phyloP scores from a whole-genome alignment of 106 monocot species.

The Allium sativum region DNA sequence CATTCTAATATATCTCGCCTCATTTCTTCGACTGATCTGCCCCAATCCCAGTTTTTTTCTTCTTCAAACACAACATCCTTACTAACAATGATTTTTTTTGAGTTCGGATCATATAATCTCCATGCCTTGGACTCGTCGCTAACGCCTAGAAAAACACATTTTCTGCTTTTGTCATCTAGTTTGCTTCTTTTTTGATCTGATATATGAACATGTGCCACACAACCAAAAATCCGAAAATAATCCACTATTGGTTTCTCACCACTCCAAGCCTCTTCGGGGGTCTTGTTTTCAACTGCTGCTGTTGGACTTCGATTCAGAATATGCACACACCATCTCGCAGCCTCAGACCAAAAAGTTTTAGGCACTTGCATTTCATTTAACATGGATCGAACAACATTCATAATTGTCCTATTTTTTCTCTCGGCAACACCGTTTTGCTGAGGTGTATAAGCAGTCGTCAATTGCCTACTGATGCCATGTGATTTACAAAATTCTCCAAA shows the following conservation, averaged over 20 bases:
- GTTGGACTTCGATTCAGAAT: slow-evolving; percentile 4
- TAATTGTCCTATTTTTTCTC: slow-evolving; percentile 3
- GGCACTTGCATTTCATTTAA: not conserved
- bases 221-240: slow-evolving; percentile 5
- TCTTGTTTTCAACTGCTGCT: not conserved
- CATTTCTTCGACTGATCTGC: not conserved
- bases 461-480: slow-evolving; percentile 1
- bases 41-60: not conserved
- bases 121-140: slow-evolving; percentile 9
- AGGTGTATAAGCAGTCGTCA: slow-evolving; percentile 6
- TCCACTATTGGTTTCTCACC: not conserved
- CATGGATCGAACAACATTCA: slow-evolving; percentile 1
- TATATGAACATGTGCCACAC: slow-evolving; percentile 4
- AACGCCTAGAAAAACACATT: slow-evolving; percentile 1
- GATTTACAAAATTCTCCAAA: slow-evolving; percentile 3
- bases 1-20: not conserved
- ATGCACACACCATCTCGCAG: not conserved
- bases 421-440: slow-evolving; percentile 3
- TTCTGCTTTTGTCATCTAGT: slow-evolving; percentile 1
- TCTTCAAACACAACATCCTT: slow-evolving; percentile 7
- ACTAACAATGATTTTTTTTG: slow-evolving; percentile 5
- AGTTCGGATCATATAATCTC: slow-evolving; percentile 1
- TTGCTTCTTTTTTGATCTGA: slow-evolving; percentile 1
- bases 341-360: slow-evolving; percentile 1
- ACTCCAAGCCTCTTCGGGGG: slow-evolving; percentile 5